A percentile compares a stretch with the other conserved stretches of the same genome.
phyloP scores from a whole-genome alignment of 192 early-diverging fungal genomes.

The Endogone sp. region DNA sequence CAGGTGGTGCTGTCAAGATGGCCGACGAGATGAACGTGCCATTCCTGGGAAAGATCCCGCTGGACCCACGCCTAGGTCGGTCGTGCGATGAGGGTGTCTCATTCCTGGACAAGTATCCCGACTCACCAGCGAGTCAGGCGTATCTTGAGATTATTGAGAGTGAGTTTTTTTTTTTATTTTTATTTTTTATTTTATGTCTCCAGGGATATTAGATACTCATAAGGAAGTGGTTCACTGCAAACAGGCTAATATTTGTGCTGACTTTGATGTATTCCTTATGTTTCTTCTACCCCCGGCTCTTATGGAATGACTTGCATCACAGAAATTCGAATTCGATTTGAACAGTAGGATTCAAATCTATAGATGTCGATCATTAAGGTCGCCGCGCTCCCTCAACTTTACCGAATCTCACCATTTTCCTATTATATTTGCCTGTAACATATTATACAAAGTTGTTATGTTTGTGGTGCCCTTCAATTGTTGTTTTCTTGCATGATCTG shows the following conservation, averaged over 20 bases:
- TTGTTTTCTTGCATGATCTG: no score
- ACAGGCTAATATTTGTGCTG: no score
- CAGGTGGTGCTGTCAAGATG: constrained; percentile 67
- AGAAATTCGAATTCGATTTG: neutral
- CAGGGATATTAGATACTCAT: no score
- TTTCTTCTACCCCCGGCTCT: no score
- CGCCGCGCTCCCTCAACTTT: no score
- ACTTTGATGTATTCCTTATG: no score
- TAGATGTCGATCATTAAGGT: no score
- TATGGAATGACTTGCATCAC: neutral
- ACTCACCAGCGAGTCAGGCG: constrained; percentile 78
- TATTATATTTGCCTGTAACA: no score
- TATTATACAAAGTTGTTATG: no score
- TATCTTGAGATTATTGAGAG: constrained; percentile 60
- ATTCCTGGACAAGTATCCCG: constrained; percentile 84
- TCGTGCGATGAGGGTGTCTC: constrained; percentile 86
- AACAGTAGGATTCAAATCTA: neutral
- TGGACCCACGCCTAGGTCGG: constrained; percentile 76
- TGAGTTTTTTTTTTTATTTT: constrained; percentile 26
- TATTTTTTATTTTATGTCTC: neutral
- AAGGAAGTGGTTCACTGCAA: no score
- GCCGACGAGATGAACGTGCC: constrained; percentile 58
- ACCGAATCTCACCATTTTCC: no score
- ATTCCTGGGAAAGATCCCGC: constrained; percentile 68
- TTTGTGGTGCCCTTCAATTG: no score